Evolutionary conservation across 2,329 filamentous ascomycete genomes (phyloP).

Genomic region (Ceratocystis albifundus): DNA sequence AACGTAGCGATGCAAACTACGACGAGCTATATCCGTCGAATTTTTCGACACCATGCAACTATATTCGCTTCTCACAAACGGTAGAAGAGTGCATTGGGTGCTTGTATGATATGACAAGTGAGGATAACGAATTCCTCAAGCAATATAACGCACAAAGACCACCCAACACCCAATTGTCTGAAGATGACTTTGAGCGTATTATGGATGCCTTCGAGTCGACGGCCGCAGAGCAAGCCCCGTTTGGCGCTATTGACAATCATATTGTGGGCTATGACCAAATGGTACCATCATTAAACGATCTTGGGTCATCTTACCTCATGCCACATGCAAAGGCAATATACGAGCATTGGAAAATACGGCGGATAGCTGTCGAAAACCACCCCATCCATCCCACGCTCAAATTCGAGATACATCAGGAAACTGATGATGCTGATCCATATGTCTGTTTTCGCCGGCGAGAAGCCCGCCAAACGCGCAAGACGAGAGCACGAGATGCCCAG

Average conservation of each 20-base stretch:
- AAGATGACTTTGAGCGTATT: conserved; percentile 85
- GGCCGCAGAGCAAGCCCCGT: conserved; percentile 71
- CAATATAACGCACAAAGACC: conserved; percentile 69
- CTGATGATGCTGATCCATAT: conserved; percentile 91
- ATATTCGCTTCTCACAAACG: conserved; percentile 95
- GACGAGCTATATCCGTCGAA: conserved; percentile 70
- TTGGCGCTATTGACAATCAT: conserved; percentile 78
- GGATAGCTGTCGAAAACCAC: conserved; percentile 55
- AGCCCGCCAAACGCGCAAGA: conserved; percentile 88
- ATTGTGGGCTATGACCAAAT: conserved; percentile 67
- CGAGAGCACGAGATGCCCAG: conserved; percentile 82
- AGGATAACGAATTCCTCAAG: conserved; percentile 77
- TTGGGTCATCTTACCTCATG: conserved; percentile 40
- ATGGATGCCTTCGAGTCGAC: conserved; percentile 94
- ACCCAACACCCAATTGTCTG: conserved; percentile 55
- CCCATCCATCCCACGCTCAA: conserved; percentile 70
- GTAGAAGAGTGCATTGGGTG: conserved; percentile 89
- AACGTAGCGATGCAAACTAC: conserved; percentile 64
- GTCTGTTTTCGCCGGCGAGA: conserved; percentile 95
- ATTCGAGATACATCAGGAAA: conserved; percentile 88
- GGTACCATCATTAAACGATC: conserved; percentile 51
- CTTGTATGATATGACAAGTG: conserved; percentile 86
- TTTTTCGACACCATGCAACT: conserved; percentile 78
- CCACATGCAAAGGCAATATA: conserved; percentile 66
- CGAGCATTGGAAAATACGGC: conserved; percentile 72